Evolutionary conservation across 208 protist species (phyloP), one percentile per base, ranked within the genome.

Genomic region (Trypanosoma vivax): DNA sequence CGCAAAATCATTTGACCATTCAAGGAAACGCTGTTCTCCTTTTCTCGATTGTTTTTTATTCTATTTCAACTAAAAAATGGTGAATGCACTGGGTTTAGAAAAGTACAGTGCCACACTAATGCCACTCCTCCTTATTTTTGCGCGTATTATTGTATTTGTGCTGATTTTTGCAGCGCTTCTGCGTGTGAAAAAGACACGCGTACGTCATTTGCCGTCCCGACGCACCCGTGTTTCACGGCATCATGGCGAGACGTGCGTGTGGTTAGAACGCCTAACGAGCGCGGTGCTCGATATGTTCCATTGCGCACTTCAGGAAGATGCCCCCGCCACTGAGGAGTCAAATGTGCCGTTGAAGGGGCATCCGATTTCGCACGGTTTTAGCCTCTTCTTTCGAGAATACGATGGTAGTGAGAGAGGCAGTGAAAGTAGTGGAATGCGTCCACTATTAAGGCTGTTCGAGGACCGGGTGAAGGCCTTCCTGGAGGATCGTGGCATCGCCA

Each of bases 401-500:
- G n/a, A 19, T 24, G n/a, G 39, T 19, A 9, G 39, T 19, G 39
- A 19, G n/a, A 0, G 39, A 11, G 39, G n/a, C n/a, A 21, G 25
- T 40, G 31, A 14, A 43, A 64, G 41, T 46, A 38, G 47, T 5
- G n/a, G 29, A 9, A 25, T 18, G 4, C 27, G 14, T 11, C 39
- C 46, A 9, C 25, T 66, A 23, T 10, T 73, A 13, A 19, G 16
- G n/a, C 5, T 47, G 21, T 24, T 88, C 25, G 84, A 92, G 54
- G 84, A 88, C 53, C 72, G 76, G 18, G 68, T 93, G 31, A 79
- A 75, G 31, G 85, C 81, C n/a, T 9, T 73, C 24, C 65, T 93
- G 28, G 81, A 93, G 45, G 85, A 93, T 57, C 74, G 82, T 24
- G 85, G 85, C 29, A 71, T 93, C 30, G 81, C 85, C 11, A 66